Conservation (phyloP, 257 asterid species). For the Ligustrum vulgare region DNA sequence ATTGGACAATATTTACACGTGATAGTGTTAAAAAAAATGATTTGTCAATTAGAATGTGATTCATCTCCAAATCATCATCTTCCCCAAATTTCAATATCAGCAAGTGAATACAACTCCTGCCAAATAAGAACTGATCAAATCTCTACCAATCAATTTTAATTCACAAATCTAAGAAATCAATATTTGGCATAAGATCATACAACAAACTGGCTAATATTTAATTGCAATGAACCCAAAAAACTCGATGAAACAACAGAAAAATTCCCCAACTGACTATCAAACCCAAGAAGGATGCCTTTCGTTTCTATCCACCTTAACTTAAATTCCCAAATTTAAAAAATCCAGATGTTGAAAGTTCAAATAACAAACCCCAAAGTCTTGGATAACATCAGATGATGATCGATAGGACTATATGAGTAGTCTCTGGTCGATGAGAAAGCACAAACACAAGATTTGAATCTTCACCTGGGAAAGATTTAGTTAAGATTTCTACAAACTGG, state of each 20-base stretch:
- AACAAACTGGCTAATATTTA: conserved; percentile 14
- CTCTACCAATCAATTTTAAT: not conserved
- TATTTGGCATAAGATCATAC: conserved; percentile 6
- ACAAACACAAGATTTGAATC: conserved; percentile 12
- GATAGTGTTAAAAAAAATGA: no score
- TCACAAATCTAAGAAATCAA: conserved; percentile 21
- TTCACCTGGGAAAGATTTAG: conserved; percentile 22
- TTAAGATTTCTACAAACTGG: not conserved
- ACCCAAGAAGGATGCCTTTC: conserved; percentile 11
- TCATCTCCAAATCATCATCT: no score
- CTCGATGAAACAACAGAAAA: conserved; percentile 17
- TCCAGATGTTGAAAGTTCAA: not conserved
- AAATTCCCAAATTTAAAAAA: not conserved
- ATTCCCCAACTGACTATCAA: conserved; percentile 5
- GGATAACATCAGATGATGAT: not conserved
- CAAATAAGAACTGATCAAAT: not conserved
- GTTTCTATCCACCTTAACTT: not conserved
- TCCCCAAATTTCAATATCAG: conserved; percentile 8
- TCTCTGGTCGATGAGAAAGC: conserved; percentile 9
- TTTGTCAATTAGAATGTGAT: no score
- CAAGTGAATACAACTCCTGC: not conserved
- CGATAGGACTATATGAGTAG: not conserved
- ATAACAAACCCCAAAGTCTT: no score
- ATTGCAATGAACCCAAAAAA: not conserved
- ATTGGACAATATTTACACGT: no score